Evolutionary conservation across 1,284 basidiomycete genomes (phyloP), one percentile per base, ranked within the genome.

Genomic region (Heterobasidion irregulare): DNA sequence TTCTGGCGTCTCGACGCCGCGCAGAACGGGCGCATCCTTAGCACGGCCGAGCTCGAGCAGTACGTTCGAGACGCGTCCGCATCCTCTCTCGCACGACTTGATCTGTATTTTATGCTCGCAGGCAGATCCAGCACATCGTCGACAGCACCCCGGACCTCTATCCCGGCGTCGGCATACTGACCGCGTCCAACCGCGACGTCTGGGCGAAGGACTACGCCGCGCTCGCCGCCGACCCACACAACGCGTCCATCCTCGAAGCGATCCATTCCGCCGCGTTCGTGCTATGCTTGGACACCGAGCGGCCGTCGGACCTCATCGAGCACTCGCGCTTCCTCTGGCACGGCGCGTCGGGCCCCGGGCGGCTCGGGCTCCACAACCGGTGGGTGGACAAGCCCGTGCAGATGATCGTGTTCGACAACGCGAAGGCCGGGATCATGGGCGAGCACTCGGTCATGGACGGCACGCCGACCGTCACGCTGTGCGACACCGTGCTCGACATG

Each of bases 401-500:
- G 68, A 86, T 93, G 68, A 75, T 93, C 57, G 79, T 93, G 8
- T 89, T 81, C 62, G 86, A 92, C 66, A 92, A 94, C 63, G 82
- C 78, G 19, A 75, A 80, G 57, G 85, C 90, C 1, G 94, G 92
- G 5, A 73, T 93, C 62, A 86, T 94, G 80, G 94, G 94, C 54
- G 94, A 96, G 70, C 93, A 96, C 70, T 92, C 89, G 15, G 79
- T 91, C 61, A 94, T 94, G 91, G 92, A 94, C 65, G 93, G 92
- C 47, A 83, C 82, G 41, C 82, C 84, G 6, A 84, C 81, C 8
- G 74, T 79, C 54, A 61, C 66, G 38, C 73, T 92, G 62, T 86
- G 83, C 66, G 86, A 94, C 66, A 83, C 85, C 49, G 74, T 93
- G 33, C 74, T 92, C 53, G 77, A 79, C 58, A 79, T 79, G 62